Evolutionary conservation across 2,329 filamentous ascomycete genomes (phyloP), one percentile per base, ranked within the genome.

Genomic region (Diaporthe australafricana): DNA sequence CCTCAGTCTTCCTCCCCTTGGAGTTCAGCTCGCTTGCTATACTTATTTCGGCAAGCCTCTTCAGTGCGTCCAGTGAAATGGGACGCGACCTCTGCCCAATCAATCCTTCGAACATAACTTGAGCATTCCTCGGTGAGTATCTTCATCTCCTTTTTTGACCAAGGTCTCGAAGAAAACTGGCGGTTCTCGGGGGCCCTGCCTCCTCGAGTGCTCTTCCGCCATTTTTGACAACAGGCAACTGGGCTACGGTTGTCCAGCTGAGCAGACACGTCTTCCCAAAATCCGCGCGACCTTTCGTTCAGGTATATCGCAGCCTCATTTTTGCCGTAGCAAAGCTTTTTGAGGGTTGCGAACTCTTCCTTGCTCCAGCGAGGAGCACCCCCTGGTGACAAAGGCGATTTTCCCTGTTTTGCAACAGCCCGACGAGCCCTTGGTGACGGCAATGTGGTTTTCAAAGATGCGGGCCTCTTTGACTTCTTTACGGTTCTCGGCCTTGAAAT

Each of bases 11-110:
- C 22, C 1, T 1, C 0, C 9, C 12, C 52, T 16, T 5, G 25
- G 35, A 1, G 2, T 12, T n/a, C 20, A n/a, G n/a, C n/a, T n/a
- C n/a, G n/a, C n/a, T n/a, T n/a, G n/a, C n/a, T n/a, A 3, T 20
- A 17, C 22, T 1, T 9, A 1, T 16, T 5, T 0, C 6, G 0
- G 8, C 45, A 38, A 35, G 42, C n/a, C 1, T 3, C 2, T 2
- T 8, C 2, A 42, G 27, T 22, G 2, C 60, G 60, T 1, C 45
- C 60, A 11, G 42, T 42, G 1, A 63, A 17, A 0, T 35, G 42
- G 9, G 20, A 4, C 20, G 3, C 12, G 42, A 45, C 14, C 2
- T 17, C 17, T 6, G 1, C 6, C 60, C 60, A 48, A 5, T 63
- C 25, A 27, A 11, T 2, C 14, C 11, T 1, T 9, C 17, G 7